phyloP scores from a whole-genome alignment of 2,329 filamentous ascomycete species.

The Coniochaeta sp. region DNA sequence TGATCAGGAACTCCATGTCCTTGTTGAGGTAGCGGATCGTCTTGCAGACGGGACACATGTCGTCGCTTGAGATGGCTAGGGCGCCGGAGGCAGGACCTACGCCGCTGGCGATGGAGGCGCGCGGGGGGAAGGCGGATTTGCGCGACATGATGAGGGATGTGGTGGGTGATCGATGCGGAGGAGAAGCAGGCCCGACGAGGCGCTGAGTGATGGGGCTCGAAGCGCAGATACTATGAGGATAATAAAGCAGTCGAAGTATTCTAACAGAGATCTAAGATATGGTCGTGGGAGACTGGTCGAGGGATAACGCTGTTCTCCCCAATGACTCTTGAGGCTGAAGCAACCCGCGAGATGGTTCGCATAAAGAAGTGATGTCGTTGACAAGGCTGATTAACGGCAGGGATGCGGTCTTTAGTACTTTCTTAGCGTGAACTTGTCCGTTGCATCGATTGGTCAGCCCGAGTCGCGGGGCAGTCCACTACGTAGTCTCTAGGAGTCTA shows the following conservation, averaged over 20 bases:
- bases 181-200: neutral
- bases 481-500: too few relatives aligned
- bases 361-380: neutral
- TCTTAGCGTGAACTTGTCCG: neutral
- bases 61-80: slow-evolving; percentile 30
- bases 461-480: neutral
- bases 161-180: neutral
- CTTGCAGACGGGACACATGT: slow-evolving; percentile 96
- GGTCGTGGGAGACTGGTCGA: neutral
- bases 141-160: slow-evolving; percentile 26
- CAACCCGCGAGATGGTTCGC: too few relatives aligned
- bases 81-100: slow-evolving; percentile 7
- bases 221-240: neutral
- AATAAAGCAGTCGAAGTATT: neutral
- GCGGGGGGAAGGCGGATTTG: slow-evolving; percentile 14
- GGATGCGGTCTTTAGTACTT: slow-evolving; percentile 11
- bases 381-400: neutral
- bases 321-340: too few relatives aligned
- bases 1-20: slow-evolving; percentile 91
- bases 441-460: neutral
- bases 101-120: slow-evolving; percentile 9
- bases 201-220: too few relatives aligned
- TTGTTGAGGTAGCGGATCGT: slow-evolving; percentile 91
- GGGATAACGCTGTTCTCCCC: neutral
- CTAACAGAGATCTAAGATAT: neutral